Conservation (phyloP, 2,329 filamentous ascomycete genomes). For the Elsinoe ampelina region DNA sequence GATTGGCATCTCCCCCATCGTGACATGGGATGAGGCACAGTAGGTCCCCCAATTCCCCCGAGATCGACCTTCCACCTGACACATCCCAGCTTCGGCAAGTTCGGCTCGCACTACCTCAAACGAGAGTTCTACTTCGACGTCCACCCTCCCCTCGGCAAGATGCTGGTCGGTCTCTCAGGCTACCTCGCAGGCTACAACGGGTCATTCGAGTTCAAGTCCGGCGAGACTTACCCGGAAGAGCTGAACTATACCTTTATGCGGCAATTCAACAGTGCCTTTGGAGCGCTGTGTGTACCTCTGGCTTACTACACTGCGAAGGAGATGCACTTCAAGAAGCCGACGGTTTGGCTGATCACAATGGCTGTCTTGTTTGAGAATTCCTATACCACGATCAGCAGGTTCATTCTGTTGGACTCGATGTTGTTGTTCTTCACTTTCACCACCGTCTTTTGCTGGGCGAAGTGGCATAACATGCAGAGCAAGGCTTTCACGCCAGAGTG, state of each 20-base stretch:
- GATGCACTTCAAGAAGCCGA: conserved; percentile 72
- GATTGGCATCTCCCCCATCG: conserved; percentile 59
- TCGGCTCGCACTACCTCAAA: conserved; percentile 97
- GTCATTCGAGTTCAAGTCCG: conserved; percentile 98
- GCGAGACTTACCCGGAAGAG: conserved; percentile 86
- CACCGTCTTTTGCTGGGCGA: conserved; percentile 93
- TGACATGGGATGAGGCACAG: conserved; percentile 71
- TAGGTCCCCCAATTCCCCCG: conserved; percentile 34
- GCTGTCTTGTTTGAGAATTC: conserved; percentile 99
- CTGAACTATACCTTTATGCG: conserved; percentile 98
- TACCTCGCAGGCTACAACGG: conserved; percentile 97
- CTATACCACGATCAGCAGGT: conserved; percentile 96
- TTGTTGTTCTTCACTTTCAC: conserved; percentile 97
- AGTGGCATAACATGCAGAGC: conserved; percentile 82
- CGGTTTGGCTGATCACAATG: conserved; percentile 88
- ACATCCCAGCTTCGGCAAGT: conserved; percentile 71
- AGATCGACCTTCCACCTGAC: neutral
- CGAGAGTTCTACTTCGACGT: conserved; percentile 99
- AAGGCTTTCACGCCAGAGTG: conserved; percentile 83
- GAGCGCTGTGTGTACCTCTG: conserved; percentile 81
- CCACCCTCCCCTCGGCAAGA: conserved; percentile 93
- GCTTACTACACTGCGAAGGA: conserved; percentile 93
- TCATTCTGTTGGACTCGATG: conserved; percentile 98
- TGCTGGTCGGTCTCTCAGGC: conserved; percentile 92
- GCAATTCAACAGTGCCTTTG: conserved; percentile 91